These are phyloP conservation scores for Penstemon barbatus DNA, from an alignment of 257 asterid species.

Conservation along the genomic window DNA sequence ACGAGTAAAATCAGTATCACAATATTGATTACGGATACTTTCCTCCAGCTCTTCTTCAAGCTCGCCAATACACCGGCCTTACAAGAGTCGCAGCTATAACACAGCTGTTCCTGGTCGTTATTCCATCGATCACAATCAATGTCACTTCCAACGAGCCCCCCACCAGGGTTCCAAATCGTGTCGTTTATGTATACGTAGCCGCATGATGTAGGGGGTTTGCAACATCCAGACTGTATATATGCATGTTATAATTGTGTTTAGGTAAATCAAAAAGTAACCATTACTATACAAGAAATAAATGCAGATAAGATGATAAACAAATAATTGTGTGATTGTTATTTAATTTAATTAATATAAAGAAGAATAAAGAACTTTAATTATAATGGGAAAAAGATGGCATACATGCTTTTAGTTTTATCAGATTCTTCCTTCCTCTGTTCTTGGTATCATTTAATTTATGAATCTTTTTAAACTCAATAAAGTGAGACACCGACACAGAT, in stretches of 20 bases:
- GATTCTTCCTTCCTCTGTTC: no score
- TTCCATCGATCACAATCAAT: conserved; percentile 67
- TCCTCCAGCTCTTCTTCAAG: conserved; percentile 86
- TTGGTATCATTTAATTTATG: no score
- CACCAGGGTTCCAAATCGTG: conserved; percentile 54
- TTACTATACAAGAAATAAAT: no score
- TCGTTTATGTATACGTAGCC: conserved; percentile 63
- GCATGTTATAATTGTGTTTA: no score
- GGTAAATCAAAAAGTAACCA: no score
- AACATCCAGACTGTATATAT: conserved; percentile 73
- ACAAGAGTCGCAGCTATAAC: conserved; percentile 76
- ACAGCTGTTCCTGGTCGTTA: conserved; percentile 60
- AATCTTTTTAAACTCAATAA: no score
- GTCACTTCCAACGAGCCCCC: conserved; percentile 46
- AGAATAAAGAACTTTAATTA: no score
- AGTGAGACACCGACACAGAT: neutral
- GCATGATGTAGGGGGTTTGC: conserved; percentile 89
- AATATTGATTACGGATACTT: conserved; percentile 69
- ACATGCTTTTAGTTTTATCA: no score
- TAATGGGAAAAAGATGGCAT: no score
- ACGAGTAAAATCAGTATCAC: conserved; percentile 65
- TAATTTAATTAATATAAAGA: no score
- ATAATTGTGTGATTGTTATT: no score
- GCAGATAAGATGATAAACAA: no score
- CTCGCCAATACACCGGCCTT: conserved; percentile 89